Percentiles rank a stretch among this genome's conserved stretches.
These are phyloP conservation scores for Limnanthes douglasii DNA, from an alignment of 345 rosid genomes.

Conservation along the genomic window DNA sequence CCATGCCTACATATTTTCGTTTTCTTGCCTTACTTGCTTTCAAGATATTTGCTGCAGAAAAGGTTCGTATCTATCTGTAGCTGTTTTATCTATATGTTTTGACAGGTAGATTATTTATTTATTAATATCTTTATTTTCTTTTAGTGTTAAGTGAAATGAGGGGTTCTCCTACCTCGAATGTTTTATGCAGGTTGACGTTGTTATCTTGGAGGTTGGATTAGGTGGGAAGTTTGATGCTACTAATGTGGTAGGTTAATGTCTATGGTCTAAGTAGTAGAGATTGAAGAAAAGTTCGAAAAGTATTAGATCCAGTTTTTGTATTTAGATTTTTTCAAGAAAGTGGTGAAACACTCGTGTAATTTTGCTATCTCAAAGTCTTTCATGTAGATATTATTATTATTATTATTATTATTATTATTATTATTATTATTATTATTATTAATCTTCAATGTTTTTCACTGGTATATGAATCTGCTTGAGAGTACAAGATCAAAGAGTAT, in stretches of 20 bases:
- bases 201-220: slow-evolving; percentile 88
- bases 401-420: no score
- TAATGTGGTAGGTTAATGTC: slow-evolving; percentile 72
- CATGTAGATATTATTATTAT: no score
- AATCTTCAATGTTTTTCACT: no score
- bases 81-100: background rate
- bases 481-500: no score
- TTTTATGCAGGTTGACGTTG: slow-evolving; percentile 73
- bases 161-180: slow-evolving; percentile 3
- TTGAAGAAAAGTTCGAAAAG: no score
- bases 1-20: slow-evolving; percentile 92
- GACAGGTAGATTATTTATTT: background rate
- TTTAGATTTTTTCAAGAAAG: no score
- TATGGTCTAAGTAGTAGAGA: no score
- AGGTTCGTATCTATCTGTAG: slow-evolving; percentile 29
- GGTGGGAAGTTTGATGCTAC: slow-evolving; percentile 96
- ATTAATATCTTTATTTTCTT: slow-evolving; percentile 1
- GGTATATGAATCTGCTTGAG: no score
- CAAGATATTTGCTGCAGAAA: slow-evolving; percentile 83
- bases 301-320: no score
- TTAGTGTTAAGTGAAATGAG: slow-evolving; percentile 2
- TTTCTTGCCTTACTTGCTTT: slow-evolving; percentile 91
- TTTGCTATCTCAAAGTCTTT: no score
- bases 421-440: no score
- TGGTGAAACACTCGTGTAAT: no score